Base-by-base conservation (phyloP, 1,284 basidiomycete species). In the Ustilago curta region DNA sequence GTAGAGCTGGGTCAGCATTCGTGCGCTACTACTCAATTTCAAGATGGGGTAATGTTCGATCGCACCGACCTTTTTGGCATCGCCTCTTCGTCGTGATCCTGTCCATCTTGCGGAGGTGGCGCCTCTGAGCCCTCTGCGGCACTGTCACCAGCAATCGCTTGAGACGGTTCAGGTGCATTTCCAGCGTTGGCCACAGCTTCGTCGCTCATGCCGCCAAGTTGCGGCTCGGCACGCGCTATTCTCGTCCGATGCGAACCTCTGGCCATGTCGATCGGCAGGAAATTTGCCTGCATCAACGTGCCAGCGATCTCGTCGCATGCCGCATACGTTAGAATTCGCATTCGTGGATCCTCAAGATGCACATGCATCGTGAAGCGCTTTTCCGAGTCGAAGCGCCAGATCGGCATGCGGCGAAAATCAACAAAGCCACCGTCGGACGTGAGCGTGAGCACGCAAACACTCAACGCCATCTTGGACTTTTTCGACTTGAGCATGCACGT, bases 301-400 rank as follows among this genome's bases (percentile, higher is more conserved):
- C 71, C 73, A 14, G 77, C 68, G 3, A 79, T 60, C 50, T 77
- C 70, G 31, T 78, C 74, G 55, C 78, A 75, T 9, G 62, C 63
- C 0, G 75, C 60, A 32, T 62, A 63, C 47, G 71, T 70, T 12
- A 79, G 21, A 42, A 86, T 53, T 5, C 78, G 78, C 48, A 80
- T 79, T 8, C 69, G 77, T 0, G 80, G 81, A 57, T 81, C 79
- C 29, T 68, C 61, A 16, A 86, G 77, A 2, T 65, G 37, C 29
- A 80, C 76, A 2, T 65, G 63, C 27, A 85, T 12, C 9, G 62
- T 62, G 49, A 80, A 80, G 21, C 66, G 62, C 51, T 79, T 77
- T 31, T 58, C 65, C 2, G 50, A 29, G 39, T 59, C 48, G 18
- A 76, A 64, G 6, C 69, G 61, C 59, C 58, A 74, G 27, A 80